These are phyloP conservation scores for Cryphonectria naterciae DNA, from an alignment of 2,329 filamentous ascomycete genomes.

Conservation along the genomic window DNA sequence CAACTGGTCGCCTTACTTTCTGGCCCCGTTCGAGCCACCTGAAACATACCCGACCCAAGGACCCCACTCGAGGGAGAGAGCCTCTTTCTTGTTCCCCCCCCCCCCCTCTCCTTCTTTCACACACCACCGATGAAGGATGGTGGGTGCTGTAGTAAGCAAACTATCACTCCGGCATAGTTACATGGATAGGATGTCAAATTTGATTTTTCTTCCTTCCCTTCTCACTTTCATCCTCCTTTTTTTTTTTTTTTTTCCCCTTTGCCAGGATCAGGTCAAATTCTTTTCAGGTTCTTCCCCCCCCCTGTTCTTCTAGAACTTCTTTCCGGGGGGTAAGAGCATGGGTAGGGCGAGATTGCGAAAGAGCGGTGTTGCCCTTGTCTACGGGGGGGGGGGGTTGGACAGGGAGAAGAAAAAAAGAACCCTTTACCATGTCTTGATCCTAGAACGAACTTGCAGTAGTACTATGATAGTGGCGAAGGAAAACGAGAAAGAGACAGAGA, in stretches of 20 bases:
- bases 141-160: neutral
- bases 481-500: no score
- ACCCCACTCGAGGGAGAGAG: neutral
- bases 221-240: no score
- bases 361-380: constrained; percentile 10
- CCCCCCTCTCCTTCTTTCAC: neutral
- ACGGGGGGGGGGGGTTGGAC: no score
- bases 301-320: neutral
- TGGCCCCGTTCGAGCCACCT: constrained; percentile 1
- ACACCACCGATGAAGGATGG: neutral
- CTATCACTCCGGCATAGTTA: neutral
- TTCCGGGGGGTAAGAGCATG: neutral
- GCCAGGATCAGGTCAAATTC: neutral
- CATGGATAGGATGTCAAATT: no score
- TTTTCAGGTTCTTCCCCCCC: neutral
- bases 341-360: constrained; percentile 3
- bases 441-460: neutral
- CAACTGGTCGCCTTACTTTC: neutral
- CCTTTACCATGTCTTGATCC: neutral
- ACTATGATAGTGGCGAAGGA: neutral
- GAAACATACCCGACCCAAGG: constrained; percentile 5
- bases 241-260: neutral
- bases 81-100: neutral
- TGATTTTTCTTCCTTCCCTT: no score
- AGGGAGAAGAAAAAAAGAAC: neutral